Base-by-base conservation (phyloP, 352 stramenopile genomes). In the Phytophthora parvispora region DNA sequence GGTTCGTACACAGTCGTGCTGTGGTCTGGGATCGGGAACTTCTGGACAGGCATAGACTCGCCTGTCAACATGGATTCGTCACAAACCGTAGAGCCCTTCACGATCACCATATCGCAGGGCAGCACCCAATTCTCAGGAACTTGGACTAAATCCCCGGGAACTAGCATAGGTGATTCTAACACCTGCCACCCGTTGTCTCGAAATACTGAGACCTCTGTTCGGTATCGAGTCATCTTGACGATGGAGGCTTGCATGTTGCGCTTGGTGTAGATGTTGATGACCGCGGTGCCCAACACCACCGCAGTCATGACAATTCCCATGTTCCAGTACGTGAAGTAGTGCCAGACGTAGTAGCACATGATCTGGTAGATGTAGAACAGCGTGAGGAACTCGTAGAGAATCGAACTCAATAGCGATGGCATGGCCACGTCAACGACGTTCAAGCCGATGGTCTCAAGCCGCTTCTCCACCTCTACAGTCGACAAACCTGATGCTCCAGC, bases 11-110 rank as follows among this genome's bases (percentile, higher is more conserved):
- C 15, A 0, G 73, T 69, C 25, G 51, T 38, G 25, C 71, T 60
- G 22, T 70, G 69, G 22, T 79, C 69, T 3, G 89, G 78, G 31
- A 94, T 75, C 1, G 86, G 51, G 13, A 63, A 81, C 64, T 97
- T 97, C 28, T 82, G 78, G 12, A 97, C 81, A 6, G 90, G 89
- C 66, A 90, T 94, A 2, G 89, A 87, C 49, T 91, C 81, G 1
- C 81, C 83, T 1, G 83, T 91, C 3, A 91, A 64, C 61, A 77
- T 78, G 2, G 74, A 81, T 48, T 91, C 83, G 45, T 91, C 75
- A 48, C 77, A 85, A 1, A 91, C 73, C 0, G 74, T 75, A 7
- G 69, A 72, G 20, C 83, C 83, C 13, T 74, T 77, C n/a, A 91
- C 59, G 25, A 91, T 56, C 3, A 91, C 81, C 54, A 91, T 63